These are phyloP conservation scores for Picochlorum sp. DNA, from an alignment of 139 green algal genomes.

Conservation along the genomic window DNA sequence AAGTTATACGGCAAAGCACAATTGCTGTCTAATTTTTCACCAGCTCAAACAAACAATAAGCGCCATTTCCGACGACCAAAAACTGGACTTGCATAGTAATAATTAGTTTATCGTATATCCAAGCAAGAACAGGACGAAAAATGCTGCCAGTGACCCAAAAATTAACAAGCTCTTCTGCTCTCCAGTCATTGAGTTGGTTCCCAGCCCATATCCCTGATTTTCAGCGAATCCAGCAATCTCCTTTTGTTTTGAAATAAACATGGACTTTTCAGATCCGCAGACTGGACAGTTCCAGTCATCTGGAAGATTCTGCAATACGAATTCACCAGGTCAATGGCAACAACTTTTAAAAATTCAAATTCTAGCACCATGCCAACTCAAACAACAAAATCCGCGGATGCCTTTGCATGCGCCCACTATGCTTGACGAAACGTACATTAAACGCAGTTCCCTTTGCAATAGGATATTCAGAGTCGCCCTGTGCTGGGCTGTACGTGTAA, in stretches of 20 bases:
- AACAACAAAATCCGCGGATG: neutral
- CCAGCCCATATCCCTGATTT: slow-evolving; percentile 84
- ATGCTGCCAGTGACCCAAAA: slow-evolving; percentile 67
- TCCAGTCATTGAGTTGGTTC: slow-evolving; percentile 80
- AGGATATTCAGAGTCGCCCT: slow-evolving; percentile 84
- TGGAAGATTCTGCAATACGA: too few relatives aligned
- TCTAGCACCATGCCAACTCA: neutral
- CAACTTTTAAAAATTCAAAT: slow-evolving; percentile 26
- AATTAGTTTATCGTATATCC: slow-evolving; percentile 73
- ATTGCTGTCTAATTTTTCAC: neutral
- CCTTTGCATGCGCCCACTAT: neutral
- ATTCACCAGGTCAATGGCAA: too few relatives aligned
- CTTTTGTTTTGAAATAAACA: slow-evolving; percentile 60
- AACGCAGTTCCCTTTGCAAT: slow-evolving; percentile 63
- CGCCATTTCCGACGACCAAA: neutral
- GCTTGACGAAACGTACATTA: slow-evolving; percentile 37
- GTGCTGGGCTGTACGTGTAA: slow-evolving; percentile 70
- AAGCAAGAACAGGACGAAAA: slow-evolving; percentile 79
- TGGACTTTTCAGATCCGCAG: slow-evolving; percentile 62
- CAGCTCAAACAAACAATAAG: neutral
- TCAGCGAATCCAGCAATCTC: slow-evolving; percentile 85
- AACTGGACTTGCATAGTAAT: neutral
- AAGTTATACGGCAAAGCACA: too few relatives aligned
- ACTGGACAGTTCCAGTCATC: slow-evolving; percentile 88
- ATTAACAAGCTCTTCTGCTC: slow-evolving; percentile 86